Base-by-base conservation (phyloP, 2,329 filamentous ascomycete species). In the Phialophora tarda region DNA sequence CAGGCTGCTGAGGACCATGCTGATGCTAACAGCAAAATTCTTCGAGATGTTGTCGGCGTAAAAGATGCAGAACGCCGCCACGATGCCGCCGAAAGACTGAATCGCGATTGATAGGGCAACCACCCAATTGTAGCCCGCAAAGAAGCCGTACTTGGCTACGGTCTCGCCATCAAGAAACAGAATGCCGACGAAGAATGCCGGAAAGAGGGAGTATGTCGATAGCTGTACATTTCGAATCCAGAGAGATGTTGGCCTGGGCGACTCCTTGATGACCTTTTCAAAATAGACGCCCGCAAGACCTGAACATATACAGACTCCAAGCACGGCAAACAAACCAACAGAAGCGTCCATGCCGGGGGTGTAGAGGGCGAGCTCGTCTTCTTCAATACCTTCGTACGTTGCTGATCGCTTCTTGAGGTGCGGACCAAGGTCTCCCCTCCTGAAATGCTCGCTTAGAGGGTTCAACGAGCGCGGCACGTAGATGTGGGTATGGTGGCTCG, bases 151-250 rank as follows among this genome's bases (percentile, higher is more conserved):
- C 77, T 90, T 87, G 28, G 89, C 85, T 70, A 99, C 93, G 48
- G 91, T 89, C 67, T 89, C 87, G 28, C 94, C 95, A 72, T 99
- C 95, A 70, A 92, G 91, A 80, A 91, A 91, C 2, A 96, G 80
- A 5, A 98, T 89, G 1, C 94, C 95, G 60, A 96, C 84, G 64
- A 98, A 88, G 0, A 97, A 83, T 0, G 93, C 91, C 0, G 94
- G 92, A 73, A 97, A 94, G 1, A 98, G 83, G 0, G 93, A 97
- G 81, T 97, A 99, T 75, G 97, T 91, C 0, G 93, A 93, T 26
- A 99, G 82, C 78, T 99, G 95, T 55, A 97, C 90, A 76, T 98
- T 99, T 68, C 95, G 89, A 51, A 95, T 89, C 95, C 95, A 99
- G 14, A 98, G 84, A 0, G 92, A 94, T 5, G 89, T 89, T 56